phyloP scores from a whole-genome alignment of 2,329 filamentous ascomycete species.

The Venturia oleaginea region DNA sequence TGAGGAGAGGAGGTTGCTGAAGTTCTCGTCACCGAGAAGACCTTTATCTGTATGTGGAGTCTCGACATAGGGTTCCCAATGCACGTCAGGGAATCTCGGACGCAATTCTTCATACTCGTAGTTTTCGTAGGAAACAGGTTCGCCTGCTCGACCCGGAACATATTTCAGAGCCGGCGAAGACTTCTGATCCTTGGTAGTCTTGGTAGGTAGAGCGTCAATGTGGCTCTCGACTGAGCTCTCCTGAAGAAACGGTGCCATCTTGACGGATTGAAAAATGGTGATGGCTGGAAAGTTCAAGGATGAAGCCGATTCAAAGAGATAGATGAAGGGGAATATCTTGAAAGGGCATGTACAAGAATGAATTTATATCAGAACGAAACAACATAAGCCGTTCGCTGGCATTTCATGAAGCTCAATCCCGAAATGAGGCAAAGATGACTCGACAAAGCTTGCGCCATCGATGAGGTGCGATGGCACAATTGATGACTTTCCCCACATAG shows the following conservation, averaged over 20 bases:
- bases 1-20: constrained; percentile 53
- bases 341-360: not conserved
- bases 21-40: constrained; percentile 43
- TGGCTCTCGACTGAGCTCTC: not conserved
- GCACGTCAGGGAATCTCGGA: constrained; percentile 44
- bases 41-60: constrained; percentile 46
- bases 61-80: constrained; percentile 42
- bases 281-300: not conserved
- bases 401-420: not conserved
- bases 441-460: not conserved
- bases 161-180: not conserved
- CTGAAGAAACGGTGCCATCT: not conserved
- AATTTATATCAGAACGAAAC: not conserved
- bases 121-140: constrained; percentile 17
- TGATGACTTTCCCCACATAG: not conserved
- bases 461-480: constrained; percentile 8
- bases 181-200: not conserved
- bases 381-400: not conserved
- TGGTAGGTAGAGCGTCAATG: not conserved
- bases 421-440: not conserved
- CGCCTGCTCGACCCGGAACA: not conserved
- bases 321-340: too few relatives aligned
- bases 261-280: not conserved
- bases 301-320: not conserved
- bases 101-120: constrained; percentile 46